These are phyloP conservation scores for Kodamaea fukazawae DNA, from an alignment of 805 yeast genomes.

Conservation along the genomic window DNA sequence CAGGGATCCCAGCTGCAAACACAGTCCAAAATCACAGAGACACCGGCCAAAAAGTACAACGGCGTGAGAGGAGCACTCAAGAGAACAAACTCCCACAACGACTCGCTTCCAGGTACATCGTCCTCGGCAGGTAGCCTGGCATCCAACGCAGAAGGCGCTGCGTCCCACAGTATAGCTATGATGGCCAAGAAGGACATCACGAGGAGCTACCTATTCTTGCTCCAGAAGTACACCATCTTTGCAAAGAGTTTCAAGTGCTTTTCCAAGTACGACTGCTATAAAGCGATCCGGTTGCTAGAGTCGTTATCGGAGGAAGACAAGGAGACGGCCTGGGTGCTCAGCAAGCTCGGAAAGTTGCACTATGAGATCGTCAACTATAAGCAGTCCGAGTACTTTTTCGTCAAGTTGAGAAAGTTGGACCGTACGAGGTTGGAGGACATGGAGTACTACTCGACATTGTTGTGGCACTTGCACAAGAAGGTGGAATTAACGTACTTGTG, in stretches of 20 bases:
- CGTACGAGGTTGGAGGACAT: constrained; percentile 80
- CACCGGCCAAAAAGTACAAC: constrained; percentile 8
- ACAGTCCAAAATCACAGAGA: constrained; percentile 7
- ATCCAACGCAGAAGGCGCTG: constrained; percentile 1
- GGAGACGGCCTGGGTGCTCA: constrained; percentile 80
- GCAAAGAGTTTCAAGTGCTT: constrained; percentile 62
- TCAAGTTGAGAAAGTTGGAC: constrained; percentile 61
- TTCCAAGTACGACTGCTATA: constrained; percentile 69
- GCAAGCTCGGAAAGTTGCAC: constrained; percentile 75
- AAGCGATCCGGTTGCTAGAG: constrained; percentile 69
- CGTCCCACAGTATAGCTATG: constrained; percentile 3
- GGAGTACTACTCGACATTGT: constrained; percentile 85
- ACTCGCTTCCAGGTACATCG: constrained; percentile 1
- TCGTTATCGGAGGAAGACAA: constrained; percentile 61
- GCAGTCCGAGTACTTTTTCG: constrained; percentile 65
- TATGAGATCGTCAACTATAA: constrained; percentile 86
- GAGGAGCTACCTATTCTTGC: constrained; percentile 40
- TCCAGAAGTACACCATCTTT: constrained; percentile 48
- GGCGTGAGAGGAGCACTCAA: constrained; percentile 7
- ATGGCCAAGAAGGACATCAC: constrained; percentile 24
- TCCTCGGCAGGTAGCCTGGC: constrained; percentile 4
- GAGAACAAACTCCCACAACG: constrained; percentile 8
- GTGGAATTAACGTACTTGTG: constrained; percentile 77
- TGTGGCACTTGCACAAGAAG: constrained; percentile 90
- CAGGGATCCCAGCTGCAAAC: constrained; percentile 6